A percentile compares a stretch with the other conserved stretches of the same genome.
Evolutionary conservation across 2,329 filamentous ascomycete genomes (phyloP).

Genomic region (Cadophora sp.): DNA sequence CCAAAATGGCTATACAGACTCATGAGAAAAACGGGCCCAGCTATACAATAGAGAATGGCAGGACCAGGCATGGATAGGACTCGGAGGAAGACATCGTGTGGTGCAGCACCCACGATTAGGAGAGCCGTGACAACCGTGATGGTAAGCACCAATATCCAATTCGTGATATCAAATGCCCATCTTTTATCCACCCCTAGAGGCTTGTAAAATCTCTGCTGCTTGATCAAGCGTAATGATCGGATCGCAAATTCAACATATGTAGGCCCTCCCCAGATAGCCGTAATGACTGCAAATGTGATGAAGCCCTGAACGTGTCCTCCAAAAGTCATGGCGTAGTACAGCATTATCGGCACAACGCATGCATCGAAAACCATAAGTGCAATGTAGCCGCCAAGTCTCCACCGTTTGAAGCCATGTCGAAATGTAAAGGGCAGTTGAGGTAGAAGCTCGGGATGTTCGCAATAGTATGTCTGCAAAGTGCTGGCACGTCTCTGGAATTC

Average conservation of each 20-base stretch:
- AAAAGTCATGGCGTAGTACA: constrained; percentile 58
- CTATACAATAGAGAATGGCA: constrained; percentile 56
- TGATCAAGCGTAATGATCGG: constrained; percentile 55
- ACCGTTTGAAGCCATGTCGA: constrained; percentile 38
- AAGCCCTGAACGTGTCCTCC: constrained; percentile 46
- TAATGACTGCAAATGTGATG: constrained; percentile 58
- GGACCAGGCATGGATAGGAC: constrained; percentile 59
- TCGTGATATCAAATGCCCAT: constrained; percentile 58
- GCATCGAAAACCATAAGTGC: constrained; percentile 56
- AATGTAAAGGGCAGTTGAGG: constrained; percentile 39
- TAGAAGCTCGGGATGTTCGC: constrained; percentile 35
- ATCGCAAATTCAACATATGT: constrained; percentile 60
- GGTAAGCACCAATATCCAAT: constrained; percentile 49
- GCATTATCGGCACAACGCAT: constrained; percentile 55
- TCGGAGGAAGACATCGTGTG: constrained; percentile 55
- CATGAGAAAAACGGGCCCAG: constrained; percentile 51
- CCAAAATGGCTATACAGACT: constrained; percentile 39
- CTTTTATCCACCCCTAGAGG: constrained; percentile 53
- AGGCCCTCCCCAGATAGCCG: constrained; percentile 61
- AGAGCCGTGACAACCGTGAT: constrained; percentile 57
- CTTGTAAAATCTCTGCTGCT: constrained; percentile 56
- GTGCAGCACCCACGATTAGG: constrained; percentile 58
- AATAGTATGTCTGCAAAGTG: constrained; percentile 36
- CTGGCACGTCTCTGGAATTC: constrained; percentile 34
- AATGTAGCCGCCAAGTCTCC: constrained; percentile 39